Base-by-base conservation (phyloP, 345 rosid species). In the Trapa incisa region DNA sequence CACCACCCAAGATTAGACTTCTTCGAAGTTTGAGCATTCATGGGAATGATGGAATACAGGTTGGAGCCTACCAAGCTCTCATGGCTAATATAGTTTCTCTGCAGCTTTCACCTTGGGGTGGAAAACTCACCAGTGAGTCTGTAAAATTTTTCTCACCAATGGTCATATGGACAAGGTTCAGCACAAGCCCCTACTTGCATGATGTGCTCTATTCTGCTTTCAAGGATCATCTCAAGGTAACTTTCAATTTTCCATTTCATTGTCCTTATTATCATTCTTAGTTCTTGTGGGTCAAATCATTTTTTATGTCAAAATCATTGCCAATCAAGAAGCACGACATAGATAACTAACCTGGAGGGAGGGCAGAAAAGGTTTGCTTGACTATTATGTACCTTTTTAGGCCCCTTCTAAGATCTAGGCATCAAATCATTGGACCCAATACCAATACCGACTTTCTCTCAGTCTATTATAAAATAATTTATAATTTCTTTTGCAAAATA, bases 21-120 rank as follows among this genome's bases (percentile, higher is more conserved):
- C 43, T 41, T 8, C 43, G 43, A 41, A 41, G 43, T 41, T 41
- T 41, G 43, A 41, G 43, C 43, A 41, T 41, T 41, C 43, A 41
- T 4, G 43, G 43, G 43, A 41, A 41, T 41, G 43, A 41, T 41
- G 43, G 43, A 8, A 41, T 41, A 2, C 43, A 41, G 43, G 43
- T 41, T 41, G 43, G 43, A 41, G 43, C 7, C 7, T 4, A 41
- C 7, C 7, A 3, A 3, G 43, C 7, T 41, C 7, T 8, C 7
- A 4, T 6, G 79, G 78, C 77, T 77, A 83, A 76, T 71, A 73
- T 72, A 76, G 76, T 72, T 75, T 80, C 76, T 75, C 37, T 86
- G 88, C 87, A 93, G 98, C 82, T 83, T 76, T 87, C 90, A 65
- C 94, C 94, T 16, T 93, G 98, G 98, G 98, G 98, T 72, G 98